These are phyloP conservation scores for Boletus semigastroideus DNA, from an alignment of 1,284 basidiomycete species.

Conservation along the genomic window DNA sequence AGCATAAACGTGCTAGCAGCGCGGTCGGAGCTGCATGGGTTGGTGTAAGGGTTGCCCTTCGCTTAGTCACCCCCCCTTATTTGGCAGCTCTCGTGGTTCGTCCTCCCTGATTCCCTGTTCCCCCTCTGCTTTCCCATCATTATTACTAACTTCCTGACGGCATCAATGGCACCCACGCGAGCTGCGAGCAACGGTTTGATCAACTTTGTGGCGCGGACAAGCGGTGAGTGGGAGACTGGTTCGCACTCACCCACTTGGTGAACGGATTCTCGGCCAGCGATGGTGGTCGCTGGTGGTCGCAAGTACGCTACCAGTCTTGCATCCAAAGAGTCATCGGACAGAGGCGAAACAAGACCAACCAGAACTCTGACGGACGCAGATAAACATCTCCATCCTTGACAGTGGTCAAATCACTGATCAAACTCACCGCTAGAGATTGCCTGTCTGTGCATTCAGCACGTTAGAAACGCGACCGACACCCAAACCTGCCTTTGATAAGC, in stretches of 20 bases:
- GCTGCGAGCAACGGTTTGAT: constrained; percentile 4
- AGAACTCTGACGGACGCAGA: constrained; percentile 39
- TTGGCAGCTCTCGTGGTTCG: constrained; percentile 22
- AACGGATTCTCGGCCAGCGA: constrained; percentile 41
- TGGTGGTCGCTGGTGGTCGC: constrained; percentile 35
- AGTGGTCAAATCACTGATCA: not conserved
- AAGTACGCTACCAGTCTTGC: constrained; percentile 33
- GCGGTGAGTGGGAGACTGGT: not conserved
- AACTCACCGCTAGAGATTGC: constrained; percentile 3
- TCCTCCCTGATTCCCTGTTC: not conserved
- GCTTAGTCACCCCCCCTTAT: constrained; percentile 30
- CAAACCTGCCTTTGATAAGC: constrained; percentile 39
- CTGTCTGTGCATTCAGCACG: not conserved
- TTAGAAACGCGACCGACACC: not conserved
- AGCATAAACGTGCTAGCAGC: constrained; percentile 33
- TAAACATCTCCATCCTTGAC: constrained; percentile 35
- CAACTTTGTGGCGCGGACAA: not conserved
- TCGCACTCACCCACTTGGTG: constrained; percentile 25
- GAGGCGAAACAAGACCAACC: constrained; percentile 28
- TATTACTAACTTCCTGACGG: not conserved
- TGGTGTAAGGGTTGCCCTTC: constrained; percentile 18
- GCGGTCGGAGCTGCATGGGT: constrained; percentile 2
- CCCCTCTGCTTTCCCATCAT: not conserved
- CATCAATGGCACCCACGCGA: constrained; percentile 1
- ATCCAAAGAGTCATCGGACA: constrained; percentile 8